These are phyloP conservation scores for Chlorella sp. DNA, from an alignment of 139 green algal genomes.

Conservation along the genomic window DNA sequence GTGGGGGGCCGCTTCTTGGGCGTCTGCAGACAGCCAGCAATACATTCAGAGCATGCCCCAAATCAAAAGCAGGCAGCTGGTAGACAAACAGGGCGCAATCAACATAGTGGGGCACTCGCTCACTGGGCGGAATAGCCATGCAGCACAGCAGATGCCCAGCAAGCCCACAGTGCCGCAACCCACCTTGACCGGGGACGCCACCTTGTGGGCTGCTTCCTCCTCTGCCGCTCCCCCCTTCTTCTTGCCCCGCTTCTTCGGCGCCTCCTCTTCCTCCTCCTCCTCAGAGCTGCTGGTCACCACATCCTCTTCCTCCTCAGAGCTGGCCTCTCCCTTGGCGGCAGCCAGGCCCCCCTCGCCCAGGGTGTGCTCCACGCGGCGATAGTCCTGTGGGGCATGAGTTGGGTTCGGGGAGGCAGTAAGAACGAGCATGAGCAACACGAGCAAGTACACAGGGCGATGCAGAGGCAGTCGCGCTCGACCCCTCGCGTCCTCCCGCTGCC, in stretches of 20 bases:
- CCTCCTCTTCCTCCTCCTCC: not conserved
- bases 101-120: no score
- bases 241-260: not conserved
- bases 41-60: no score
- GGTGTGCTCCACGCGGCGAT: not conserved
- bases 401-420: no score
- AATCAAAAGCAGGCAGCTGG: no score
- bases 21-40: not conserved
- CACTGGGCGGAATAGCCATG: no score
- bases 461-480: no score
- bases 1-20: not conserved
- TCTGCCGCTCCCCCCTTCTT: not conserved
- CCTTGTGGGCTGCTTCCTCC: not conserved
- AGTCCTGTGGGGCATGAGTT: no score
- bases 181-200: not conserved
- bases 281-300: not conserved
- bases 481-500: no score
- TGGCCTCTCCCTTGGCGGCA: not conserved
- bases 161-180: not conserved
- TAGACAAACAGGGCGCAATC: no score
- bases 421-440: no score
- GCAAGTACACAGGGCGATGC: no score
- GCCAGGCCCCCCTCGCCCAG: not conserved
- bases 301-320: not conserved
- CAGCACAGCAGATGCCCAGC: not conserved